Evolutionary conservation across 2,329 filamentous ascomycete genomes (phyloP), one percentile per base, ranked within the genome.

Genomic region (Fusarium tricinctum): DNA sequence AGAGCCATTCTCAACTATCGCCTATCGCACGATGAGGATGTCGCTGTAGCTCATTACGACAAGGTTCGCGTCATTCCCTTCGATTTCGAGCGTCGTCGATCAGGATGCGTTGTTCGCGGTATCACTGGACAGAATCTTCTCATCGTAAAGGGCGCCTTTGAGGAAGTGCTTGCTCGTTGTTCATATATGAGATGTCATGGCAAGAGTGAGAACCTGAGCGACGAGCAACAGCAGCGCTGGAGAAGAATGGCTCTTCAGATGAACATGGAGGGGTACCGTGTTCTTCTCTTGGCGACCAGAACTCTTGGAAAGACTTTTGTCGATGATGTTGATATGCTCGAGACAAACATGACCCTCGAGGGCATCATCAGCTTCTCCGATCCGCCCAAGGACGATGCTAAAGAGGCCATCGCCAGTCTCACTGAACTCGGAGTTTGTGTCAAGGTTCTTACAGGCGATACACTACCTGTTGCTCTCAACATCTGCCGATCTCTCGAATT

Each of bases 341-440:
- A 55, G 32, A 55, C 52, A 3, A 22, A 55, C 19, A 55, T 55
- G 52, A 39, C 19, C 1, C 32, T 55, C 1, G 52, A 55, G 8
- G 52, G 52, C 5, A 50, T 55, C 32, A 50, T 55, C 3, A 55
- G 44, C 7, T 55, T 55, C 19, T 55, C 52, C 5, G 52, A 55
- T 13, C 52, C 52, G 1, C 52, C 52, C 2, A 55, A 55, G 3
- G 52, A 55, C 32, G 52, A 55, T 3, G 52, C 52, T 0, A 55
- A 55, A 3, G 52, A 39, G 3, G 52, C 52, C 0, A 55, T 55
- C 3, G 52, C 52, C 8, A 55, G 32, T 3, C 52, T 55, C 13
- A 39, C 23, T 5, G 44, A 55, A 4, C 52, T 50, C 0, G 52
- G 52, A 2, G 52, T 55, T 0, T 23, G 35, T 10, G 44, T 50